Evolutionary conservation across 129 eudicot species (phyloP).

Genomic region (Centella asiatica): DNA sequence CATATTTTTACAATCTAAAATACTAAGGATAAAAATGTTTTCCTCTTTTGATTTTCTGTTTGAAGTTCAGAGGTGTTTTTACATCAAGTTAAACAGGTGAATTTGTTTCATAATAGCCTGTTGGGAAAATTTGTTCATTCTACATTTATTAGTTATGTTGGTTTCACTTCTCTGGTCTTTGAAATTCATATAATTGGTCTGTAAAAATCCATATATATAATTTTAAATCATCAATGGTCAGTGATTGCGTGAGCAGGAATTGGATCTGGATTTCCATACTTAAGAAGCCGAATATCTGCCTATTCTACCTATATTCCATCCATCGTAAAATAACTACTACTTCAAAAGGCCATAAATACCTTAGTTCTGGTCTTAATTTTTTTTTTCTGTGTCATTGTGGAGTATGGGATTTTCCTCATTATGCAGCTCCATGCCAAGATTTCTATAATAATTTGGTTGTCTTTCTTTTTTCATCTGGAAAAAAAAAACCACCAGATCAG

Average conservation of each 20-base stretch:
- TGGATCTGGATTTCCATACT: neutral
- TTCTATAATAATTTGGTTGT: neutral
- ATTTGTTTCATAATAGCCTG: no score
- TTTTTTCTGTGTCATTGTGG: neutral
- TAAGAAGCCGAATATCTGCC: neutral
- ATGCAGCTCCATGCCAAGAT: neutral
- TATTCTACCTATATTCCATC: no score
- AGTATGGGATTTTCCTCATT: neutral
- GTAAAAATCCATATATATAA: no score
- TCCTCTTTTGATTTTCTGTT: no score
- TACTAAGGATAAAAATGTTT: no score
- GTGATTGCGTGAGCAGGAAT: neutral
- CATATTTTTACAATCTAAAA: no score
- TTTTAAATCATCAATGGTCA: neutral
- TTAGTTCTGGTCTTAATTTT: neutral
- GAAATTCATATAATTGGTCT: neutral
- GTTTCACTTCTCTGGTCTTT: no score
- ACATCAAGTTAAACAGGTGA: no score
- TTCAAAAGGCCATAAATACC: neutral
- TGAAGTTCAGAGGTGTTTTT: no score
- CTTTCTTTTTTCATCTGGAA: slow-evolving; percentile 7
- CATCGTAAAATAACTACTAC: no score
- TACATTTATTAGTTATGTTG: no score
- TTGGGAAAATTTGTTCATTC: no score
- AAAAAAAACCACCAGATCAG: slow-evolving; percentile 39